Evolutionary conservation across 257 asterid genomes (phyloP).

Genomic region (Capsicum baccatum): DNA sequence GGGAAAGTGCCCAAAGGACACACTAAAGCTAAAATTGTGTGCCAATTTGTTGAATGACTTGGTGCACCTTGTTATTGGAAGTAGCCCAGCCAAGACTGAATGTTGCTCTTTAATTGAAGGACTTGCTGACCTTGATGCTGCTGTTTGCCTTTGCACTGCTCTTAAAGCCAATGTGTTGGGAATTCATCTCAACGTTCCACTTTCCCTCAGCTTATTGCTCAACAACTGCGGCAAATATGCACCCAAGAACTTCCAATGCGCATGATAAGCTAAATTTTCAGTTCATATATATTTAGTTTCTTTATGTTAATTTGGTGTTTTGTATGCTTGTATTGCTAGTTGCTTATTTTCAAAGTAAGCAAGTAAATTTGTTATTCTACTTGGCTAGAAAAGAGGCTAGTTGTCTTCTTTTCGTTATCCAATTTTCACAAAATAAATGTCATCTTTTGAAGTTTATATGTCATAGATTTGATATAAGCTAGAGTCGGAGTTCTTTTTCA

Average conservation of each 20-base stretch:
- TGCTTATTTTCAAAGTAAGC: not conserved
- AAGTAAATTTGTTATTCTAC: not conserved
- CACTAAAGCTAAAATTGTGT: slow-evolving; percentile 31
- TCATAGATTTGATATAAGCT: no score
- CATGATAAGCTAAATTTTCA: not conserved
- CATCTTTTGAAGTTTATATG: not conserved
- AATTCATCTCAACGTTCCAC: slow-evolving; percentile 1
- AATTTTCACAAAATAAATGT: not conserved
- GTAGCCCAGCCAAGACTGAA: slow-evolving; percentile 20
- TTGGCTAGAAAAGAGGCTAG: not conserved
- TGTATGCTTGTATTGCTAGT: not conserved
- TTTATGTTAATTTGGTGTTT: not conserved
- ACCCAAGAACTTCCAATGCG: slow-evolving; percentile 25
- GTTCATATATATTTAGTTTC: not conserved
- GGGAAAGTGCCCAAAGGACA: slow-evolving; percentile 26
- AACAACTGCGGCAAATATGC: slow-evolving; percentile 34
- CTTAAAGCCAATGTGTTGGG: slow-evolving; percentile 35
- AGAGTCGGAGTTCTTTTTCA: no score
- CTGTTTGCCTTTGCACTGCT: slow-evolving; percentile 44
- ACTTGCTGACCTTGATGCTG: slow-evolving; percentile 38
- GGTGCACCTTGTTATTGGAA: slow-evolving; percentile 13
- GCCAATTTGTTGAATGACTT: slow-evolving; percentile 22
- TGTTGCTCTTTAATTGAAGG: slow-evolving; percentile 34
- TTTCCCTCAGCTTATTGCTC: slow-evolving; percentile 33
- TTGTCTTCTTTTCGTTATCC: not conserved